These are phyloP conservation scores for Marsdenia floribunda DNA, from an alignment of 257 asterid species.

Conservation along the genomic window DNA sequence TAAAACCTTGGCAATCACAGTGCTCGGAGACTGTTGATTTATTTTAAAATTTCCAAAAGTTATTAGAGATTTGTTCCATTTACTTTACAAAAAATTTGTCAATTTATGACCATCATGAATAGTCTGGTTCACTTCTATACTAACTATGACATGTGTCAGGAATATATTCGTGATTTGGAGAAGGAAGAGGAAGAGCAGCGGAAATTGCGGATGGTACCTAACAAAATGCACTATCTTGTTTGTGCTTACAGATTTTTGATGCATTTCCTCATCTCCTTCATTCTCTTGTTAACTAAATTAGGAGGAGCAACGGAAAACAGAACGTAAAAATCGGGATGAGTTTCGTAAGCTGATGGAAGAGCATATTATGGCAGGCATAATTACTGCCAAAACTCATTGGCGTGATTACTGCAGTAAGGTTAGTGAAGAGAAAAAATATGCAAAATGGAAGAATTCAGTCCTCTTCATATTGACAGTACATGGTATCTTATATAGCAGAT, in stretches of 20 bases:
- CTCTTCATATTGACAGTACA: too few species aligned
- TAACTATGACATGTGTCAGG: slow-evolving; percentile 52
- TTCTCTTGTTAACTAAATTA: slow-evolving; percentile 26
- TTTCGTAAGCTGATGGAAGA: slow-evolving; percentile 94
- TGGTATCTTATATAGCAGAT: too few species aligned
- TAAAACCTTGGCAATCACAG: neutral
- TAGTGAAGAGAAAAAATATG: too few species aligned
- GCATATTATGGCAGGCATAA: slow-evolving; percentile 63
- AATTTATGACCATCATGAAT: neutral
- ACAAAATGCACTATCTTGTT: slow-evolving; percentile 13
- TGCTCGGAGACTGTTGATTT: neutral
- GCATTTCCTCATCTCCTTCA: slow-evolving; percentile 13
- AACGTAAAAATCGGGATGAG: slow-evolving; percentile 93
- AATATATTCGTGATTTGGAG: slow-evolving; percentile 82
- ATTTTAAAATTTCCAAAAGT: neutral
- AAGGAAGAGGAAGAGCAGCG: slow-evolving; percentile 89
- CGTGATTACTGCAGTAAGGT: slow-evolving; percentile 89
- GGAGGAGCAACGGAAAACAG: slow-evolving; percentile 84
- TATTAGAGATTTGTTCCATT: neutral
- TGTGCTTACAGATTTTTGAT: neutral
- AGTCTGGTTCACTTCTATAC: slow-evolving; percentile 15
- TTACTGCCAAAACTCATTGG: slow-evolving; percentile 72
- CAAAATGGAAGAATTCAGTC: too few species aligned
- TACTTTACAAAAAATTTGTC: neutral
- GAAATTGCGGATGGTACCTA: slow-evolving; percentile 61